Evolutionary conservation across 2,329 filamentous ascomycete species (phyloP), one percentile per base, ranked within the genome.

Genomic region (Apiospora sp.): DNA sequence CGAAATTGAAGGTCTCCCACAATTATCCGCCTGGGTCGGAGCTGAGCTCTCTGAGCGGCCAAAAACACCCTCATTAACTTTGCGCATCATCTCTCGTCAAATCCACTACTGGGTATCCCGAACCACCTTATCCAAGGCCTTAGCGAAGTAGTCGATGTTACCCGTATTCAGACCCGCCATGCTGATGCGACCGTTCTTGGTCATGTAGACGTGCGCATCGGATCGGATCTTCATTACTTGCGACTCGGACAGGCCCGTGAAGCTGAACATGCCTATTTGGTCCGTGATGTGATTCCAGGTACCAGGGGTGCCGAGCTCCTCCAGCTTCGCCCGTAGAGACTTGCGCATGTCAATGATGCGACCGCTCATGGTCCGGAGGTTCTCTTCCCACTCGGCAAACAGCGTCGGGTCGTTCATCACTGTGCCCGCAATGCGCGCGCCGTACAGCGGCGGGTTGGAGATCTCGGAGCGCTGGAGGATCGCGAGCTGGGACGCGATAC

Each of bases 251-350:
- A 97, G 84, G 16, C 94, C 94, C 0, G 94, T 97, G 83, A 97
- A 99, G 83, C 92, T 96, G 86, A 99, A 99, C 96, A 99, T 99
- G 86, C 96, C 96, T 81, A 99, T 99, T 88, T 99, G 96, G 79
- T 97, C 94, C 22, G 95, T 98, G 82, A 99, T 97, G 85, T 99
- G 96, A 80, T 95, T 94, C 96, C 96, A 99, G 19, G 90, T 93
- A 44, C 96, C 96, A 0, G 96, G 96, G 0, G 96, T 98, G 43
- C 90, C 91, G 73, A 96, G 89, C 80, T 92, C 90, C 85, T 98
- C 96, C 14, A 99, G 90, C 83, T 95, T 94, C 72, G 86, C 85
- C 69, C 94, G 90, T 77, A 99, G 86, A 4, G 89, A 90, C 79
- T 90, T 91, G 75, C 96, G 92, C 96, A 98, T 99, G 80, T 90